phyloP scores from a whole-genome alignment of 2,329 filamentous ascomycete genomes.

The Mycosphaerelloides madeirae region DNA sequence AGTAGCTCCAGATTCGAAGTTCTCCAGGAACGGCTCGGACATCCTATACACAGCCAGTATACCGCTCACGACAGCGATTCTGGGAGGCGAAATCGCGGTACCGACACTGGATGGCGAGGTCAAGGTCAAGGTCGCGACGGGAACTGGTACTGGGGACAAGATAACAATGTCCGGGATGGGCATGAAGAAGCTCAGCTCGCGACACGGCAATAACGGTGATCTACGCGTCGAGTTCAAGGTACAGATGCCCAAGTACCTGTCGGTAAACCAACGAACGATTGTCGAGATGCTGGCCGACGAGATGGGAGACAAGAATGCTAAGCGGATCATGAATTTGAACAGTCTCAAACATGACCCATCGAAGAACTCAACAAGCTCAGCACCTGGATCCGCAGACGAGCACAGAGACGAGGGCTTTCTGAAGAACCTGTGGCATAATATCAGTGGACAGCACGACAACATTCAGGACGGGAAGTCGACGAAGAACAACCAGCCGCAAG shows the following conservation, averaged over 20 bases:
- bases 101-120: conserved; percentile 88
- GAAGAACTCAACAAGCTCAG: conserved; percentile 53
- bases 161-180: conserved; percentile 86
- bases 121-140: conserved; percentile 84
- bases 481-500: conserved; percentile 19
- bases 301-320: conserved; percentile 87
- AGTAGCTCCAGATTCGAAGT: conserved; percentile 84
- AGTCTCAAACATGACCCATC: conserved; percentile 23
- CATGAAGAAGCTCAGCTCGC: conserved; percentile 75
- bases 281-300: conserved; percentile 95
- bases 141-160: conserved; percentile 87
- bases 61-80: conserved; percentile 83
- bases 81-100: conserved; percentile 84
- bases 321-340: conserved; percentile 79
- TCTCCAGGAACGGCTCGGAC: conserved; percentile 80
- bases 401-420: conserved; percentile 85
- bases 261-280: conserved; percentile 83
- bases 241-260: conserved; percentile 89
- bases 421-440: conserved; percentile 86
- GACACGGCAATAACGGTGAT: conserved; percentile 69
- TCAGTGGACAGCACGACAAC: conserved; percentile 65
- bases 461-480: conserved; percentile 14
- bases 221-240: conserved; percentile 93
- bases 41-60: conserved; percentile 89
- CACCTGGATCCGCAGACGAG: conserved; percentile 32